Evolutionary conservation across 495 filamentous ascomycete genomes (phyloP).

Genomic region (Penicillium parvum): DNA sequence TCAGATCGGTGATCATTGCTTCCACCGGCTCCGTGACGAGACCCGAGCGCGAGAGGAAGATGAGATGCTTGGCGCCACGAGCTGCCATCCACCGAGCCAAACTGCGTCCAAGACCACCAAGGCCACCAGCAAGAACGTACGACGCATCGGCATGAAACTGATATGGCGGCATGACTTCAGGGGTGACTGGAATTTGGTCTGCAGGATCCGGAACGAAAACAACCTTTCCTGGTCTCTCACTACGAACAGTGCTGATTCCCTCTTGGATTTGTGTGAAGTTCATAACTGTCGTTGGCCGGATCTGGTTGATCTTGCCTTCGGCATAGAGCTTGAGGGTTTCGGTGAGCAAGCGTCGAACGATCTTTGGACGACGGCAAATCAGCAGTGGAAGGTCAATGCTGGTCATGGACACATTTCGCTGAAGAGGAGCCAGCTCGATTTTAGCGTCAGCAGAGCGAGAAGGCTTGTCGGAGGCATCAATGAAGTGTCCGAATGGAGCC

Average conservation of each 20-base stretch:
- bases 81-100: slow-evolving; percentile 36
- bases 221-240: slow-evolving; percentile 2
- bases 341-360: slow-evolving; percentile 1
- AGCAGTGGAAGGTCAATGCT: slow-evolving; percentile 24
- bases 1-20: slow-evolving; percentile 12
- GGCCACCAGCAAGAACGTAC: slow-evolving; percentile 34
- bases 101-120: slow-evolving; percentile 38
- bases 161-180: slow-evolving; percentile 10
- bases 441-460: slow-evolving; percentile 14
- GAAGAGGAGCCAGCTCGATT: slow-evolving; percentile 16
- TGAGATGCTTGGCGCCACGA: slow-evolving; percentile 24
- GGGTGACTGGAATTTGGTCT: slow-evolving; percentile 13
- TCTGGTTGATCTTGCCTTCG: slow-evolving; percentile 5
- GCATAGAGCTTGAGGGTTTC: slow-evolving; percentile 5
- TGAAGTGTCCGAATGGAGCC: slow-evolving; percentile 45
- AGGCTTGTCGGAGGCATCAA: slow-evolving; percentile 42
- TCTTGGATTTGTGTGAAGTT: slow-evolving; percentile 11
- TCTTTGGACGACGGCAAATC: slow-evolving; percentile 7
- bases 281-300: slow-evolving; percentile 1
- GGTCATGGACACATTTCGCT: slow-evolving; percentile 20
- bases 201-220: slow-evolving; percentile 9
- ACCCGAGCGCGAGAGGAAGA: slow-evolving; percentile 27
- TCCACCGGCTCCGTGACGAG: slow-evolving; percentile 1
- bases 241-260: background rate
- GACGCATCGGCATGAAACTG: slow-evolving; percentile 16